phyloP scores from a whole-genome alignment of 192 early-diverging fungal species.

The Chytriomyces confervae region DNA sequence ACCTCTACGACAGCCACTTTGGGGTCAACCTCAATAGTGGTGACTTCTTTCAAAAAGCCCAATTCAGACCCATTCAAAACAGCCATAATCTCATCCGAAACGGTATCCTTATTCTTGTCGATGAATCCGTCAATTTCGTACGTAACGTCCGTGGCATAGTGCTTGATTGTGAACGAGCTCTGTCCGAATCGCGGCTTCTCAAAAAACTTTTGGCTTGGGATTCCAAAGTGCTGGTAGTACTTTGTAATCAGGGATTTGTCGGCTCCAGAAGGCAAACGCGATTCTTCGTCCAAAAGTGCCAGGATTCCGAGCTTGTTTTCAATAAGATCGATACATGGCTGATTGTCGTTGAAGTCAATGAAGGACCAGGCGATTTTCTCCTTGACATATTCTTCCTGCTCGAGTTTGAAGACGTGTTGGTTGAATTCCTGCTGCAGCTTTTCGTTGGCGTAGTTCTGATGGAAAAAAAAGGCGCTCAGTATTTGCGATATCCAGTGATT shows the following conservation, averaged over 20 bases:
- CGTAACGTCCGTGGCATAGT: conserved; percentile 93
- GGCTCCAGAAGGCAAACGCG: conserved; percentile 82
- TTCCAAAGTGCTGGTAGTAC: conserved; percentile 82
- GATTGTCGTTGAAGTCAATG: conserved; percentile 99
- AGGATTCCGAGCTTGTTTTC: conserved; percentile 94
- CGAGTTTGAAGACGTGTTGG: conserved; percentile 97
- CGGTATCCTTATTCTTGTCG: conserved; percentile 99
- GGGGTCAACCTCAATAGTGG: conserved; percentile 80
- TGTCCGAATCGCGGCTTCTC: conserved; percentile 91
- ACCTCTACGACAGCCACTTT: not conserved
- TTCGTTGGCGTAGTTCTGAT: conserved; percentile 81
- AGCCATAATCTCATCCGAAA: conserved; percentile 80
- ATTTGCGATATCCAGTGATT: no score
- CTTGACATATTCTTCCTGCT: conserved; percentile 97
- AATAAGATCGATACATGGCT: conserved; percentile 98
- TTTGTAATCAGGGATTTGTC: conserved; percentile 88
- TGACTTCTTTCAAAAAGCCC: conserved; percentile 74
- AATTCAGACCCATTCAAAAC: conserved; percentile 73
- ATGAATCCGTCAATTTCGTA: conserved; percentile 95
- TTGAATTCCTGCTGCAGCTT: conserved; percentile 99
- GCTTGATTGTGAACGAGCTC: conserved; percentile 86
- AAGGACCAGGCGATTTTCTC: conserved; percentile 98
- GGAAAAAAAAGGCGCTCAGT: no score
- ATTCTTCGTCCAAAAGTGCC: conserved; percentile 94
- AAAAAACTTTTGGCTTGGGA: conserved; percentile 75